phyloP scores from a whole-genome alignment of 2,329 filamentous ascomycete species.

The Claviceps pazoutovae region DNA sequence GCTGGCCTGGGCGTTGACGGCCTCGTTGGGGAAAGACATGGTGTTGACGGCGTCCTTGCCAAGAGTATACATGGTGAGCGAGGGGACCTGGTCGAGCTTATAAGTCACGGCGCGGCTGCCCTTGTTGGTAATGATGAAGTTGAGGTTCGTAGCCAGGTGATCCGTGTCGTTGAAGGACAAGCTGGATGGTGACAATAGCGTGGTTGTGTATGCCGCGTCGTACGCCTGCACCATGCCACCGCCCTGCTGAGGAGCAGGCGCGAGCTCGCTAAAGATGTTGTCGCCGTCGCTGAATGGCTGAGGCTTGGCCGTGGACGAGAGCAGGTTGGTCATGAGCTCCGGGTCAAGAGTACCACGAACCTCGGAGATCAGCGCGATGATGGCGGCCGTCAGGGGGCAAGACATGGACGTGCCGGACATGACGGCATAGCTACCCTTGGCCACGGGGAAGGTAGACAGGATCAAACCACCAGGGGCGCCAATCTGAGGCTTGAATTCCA shows the following conservation, averaged over 20 bases:
- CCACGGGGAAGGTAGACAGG: slow-evolving; percentile 38
- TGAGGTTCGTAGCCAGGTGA: slow-evolving; percentile 31
- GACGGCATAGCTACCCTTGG: slow-evolving; percentile 33
- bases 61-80: slow-evolving; percentile 39
- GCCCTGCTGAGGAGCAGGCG: slow-evolving; percentile 47
- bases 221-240: slow-evolving; percentile 45
- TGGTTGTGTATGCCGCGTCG: slow-evolving; percentile 40
- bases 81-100: slow-evolving; percentile 32
- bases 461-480: slow-evolving; percentile 43
- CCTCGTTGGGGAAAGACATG: slow-evolving; percentile 30
- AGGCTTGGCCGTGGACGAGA: slow-evolving; percentile 36
- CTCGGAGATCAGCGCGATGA: slow-evolving; percentile 38
- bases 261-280: slow-evolving; percentile 23
- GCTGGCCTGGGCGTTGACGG: slow-evolving; percentile 25
- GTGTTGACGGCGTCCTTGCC: slow-evolving; percentile 21
- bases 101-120: slow-evolving; percentile 36
- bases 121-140: slow-evolving; percentile 42
- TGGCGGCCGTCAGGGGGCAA: slow-evolving; percentile 38
- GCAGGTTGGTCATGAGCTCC: slow-evolving; percentile 30
- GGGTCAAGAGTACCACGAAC: slow-evolving; percentile 35
- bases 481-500: slow-evolving; percentile 40
- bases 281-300: slow-evolving; percentile 31
- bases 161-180: slow-evolving; percentile 51
- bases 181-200: slow-evolving; percentile 37
- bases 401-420: slow-evolving; percentile 48